phyloP scores from a whole-genome alignment of 2,329 filamentous ascomycete species.

The Pseudocercospora fijiensis region DNA sequence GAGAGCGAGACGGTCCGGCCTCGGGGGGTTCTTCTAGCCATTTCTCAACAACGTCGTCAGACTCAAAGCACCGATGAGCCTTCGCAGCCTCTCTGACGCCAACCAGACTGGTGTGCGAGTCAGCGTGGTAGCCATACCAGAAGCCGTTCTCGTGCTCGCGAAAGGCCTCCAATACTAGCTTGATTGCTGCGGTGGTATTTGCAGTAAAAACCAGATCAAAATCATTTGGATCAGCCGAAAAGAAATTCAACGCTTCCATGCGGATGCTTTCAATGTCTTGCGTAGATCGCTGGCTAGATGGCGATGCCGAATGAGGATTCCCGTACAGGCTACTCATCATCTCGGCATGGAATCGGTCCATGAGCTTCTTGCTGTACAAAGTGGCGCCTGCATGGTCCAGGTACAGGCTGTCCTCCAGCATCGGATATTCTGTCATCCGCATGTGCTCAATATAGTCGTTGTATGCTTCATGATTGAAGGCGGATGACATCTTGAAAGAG shows the following conservation, averaged over 20 bases:
- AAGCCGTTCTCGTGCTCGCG: slow-evolving; percentile 68
- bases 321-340: slow-evolving; percentile 79
- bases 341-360: slow-evolving; percentile 76
- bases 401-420: slow-evolving; percentile 52
- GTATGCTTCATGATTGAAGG: slow-evolving; percentile 26
- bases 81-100: slow-evolving; percentile 67
- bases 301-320: slow-evolving; percentile 84
- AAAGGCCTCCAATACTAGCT: slow-evolving; percentile 78
- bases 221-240: slow-evolving; percentile 74
- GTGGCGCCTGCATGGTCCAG: slow-evolving; percentile 97
- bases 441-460: slow-evolving; percentile 50
- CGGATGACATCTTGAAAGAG: slow-evolving; percentile 14
- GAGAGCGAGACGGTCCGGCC: slow-evolving; percentile 38
- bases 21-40: slow-evolving; percentile 56
- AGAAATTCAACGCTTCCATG: slow-evolving; percentile 68
- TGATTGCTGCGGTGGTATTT: slow-evolving; percentile 88
- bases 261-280: slow-evolving; percentile 71
- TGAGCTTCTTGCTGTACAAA: slow-evolving; percentile 62
- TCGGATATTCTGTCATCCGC: slow-evolving; percentile 50
- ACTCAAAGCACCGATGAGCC: slow-evolving; percentile 64
- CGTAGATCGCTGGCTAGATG: slow-evolving; percentile 73
- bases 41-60: slow-evolving; percentile 59
- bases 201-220: slow-evolving; percentile 90
- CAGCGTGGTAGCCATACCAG: slow-evolving; percentile 77
- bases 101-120: slow-evolving; percentile 83